Conservation (phyloP, 352 stramenopile species). For the Saprolegnia parasitica region DNA sequence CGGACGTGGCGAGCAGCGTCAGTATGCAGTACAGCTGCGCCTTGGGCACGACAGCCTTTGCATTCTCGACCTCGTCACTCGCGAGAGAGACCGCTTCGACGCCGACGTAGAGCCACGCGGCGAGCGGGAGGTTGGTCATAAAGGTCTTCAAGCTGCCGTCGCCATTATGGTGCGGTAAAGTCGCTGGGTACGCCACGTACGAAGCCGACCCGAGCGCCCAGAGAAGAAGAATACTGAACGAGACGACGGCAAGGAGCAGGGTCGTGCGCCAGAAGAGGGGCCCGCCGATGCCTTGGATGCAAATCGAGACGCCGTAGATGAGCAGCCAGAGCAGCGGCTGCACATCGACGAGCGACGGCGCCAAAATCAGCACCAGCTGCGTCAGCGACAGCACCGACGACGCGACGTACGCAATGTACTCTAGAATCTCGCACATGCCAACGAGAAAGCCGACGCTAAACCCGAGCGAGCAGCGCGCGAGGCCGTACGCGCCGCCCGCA, state of each 20-base stretch:
- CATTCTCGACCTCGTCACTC: slow-evolving; percentile 38
- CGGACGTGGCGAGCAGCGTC: slow-evolving; percentile 30
- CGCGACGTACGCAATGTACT: slow-evolving; percentile 39
- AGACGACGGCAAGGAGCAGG: slow-evolving; percentile 33
- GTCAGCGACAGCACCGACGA: slow-evolving; percentile 32
- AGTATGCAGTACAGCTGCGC: slow-evolving; percentile 40
- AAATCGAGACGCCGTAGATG: slow-evolving; percentile 31
- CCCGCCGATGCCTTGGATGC: slow-evolving; percentile 31
- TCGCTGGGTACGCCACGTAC: slow-evolving; percentile 32
- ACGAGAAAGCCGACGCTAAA: slow-evolving; percentile 36
- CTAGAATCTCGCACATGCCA: slow-evolving; percentile 35
- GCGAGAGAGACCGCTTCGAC: slow-evolving; percentile 34
- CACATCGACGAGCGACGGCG: not conserved
- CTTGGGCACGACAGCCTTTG: slow-evolving; percentile 40
- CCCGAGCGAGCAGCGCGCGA: slow-evolving; percentile 37
- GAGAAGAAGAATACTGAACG: slow-evolving; percentile 35
- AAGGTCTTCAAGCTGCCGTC: slow-evolving; percentile 31
- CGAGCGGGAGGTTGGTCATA: slow-evolving; percentile 33
- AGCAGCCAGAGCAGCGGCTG: slow-evolving; percentile 33
- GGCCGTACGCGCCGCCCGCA: slow-evolving; percentile 35
- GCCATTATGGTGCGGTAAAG: slow-evolving; percentile 29
- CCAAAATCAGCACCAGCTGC: slow-evolving; percentile 31
- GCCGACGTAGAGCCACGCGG: slow-evolving; percentile 38
- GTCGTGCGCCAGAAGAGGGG: slow-evolving; percentile 38
- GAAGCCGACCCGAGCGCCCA: slow-evolving; percentile 35